Conservation (phyloP, 768 basidiomycete species). For the Naganishia randhawae region DNA sequence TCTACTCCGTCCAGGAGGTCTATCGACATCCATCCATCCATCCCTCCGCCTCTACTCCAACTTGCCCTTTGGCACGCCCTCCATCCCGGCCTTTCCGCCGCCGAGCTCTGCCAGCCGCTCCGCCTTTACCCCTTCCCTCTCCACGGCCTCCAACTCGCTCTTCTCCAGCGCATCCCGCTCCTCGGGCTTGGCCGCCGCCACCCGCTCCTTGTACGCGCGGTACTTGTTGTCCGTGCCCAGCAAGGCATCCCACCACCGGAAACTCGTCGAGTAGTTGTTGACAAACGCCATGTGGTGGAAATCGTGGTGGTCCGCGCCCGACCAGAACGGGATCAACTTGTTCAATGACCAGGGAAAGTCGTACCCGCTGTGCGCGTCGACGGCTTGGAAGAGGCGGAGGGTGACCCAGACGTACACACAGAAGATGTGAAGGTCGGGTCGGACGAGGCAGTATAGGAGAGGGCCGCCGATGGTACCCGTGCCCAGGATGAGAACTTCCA, state of each 20-base stretch:
- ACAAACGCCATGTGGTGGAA: slow-evolving; percentile 79
- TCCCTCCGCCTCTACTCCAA: slow-evolving; percentile 31
- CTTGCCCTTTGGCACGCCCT: slow-evolving; percentile 41
- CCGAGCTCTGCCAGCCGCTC: slow-evolving; percentile 42
- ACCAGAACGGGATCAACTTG: slow-evolving; percentile 91
- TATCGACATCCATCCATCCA: slow-evolving; percentile 19
- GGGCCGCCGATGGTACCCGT: slow-evolving; percentile 86
- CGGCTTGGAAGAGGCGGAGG: slow-evolving; percentile 89
- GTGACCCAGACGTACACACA: slow-evolving; percentile 93
- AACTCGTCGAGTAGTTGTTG: slow-evolving; percentile 80
- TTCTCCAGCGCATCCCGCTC: slow-evolving; percentile 58
- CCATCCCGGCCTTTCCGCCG: slow-evolving; percentile 36
- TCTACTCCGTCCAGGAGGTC: no score
- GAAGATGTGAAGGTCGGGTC: slow-evolving; percentile 75
- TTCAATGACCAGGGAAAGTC: slow-evolving; percentile 98
- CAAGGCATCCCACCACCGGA: slow-evolving; percentile 80
- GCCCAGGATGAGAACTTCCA: slow-evolving; percentile 91
- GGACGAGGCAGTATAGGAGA: slow-evolving; percentile 74
- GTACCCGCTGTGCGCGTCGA: slow-evolving; percentile 95
- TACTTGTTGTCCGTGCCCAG: slow-evolving; percentile 83
- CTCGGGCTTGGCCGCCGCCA: slow-evolving; percentile 57
- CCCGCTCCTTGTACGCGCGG: slow-evolving; percentile 67
- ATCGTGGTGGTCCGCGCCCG: slow-evolving; percentile 94
- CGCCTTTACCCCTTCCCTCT: slow-evolving; percentile 74
- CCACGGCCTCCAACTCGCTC: slow-evolving; percentile 73